phyloP scores from a whole-genome alignment of 352 stramenopile species.

The Saprolegnia diclina region DNA sequence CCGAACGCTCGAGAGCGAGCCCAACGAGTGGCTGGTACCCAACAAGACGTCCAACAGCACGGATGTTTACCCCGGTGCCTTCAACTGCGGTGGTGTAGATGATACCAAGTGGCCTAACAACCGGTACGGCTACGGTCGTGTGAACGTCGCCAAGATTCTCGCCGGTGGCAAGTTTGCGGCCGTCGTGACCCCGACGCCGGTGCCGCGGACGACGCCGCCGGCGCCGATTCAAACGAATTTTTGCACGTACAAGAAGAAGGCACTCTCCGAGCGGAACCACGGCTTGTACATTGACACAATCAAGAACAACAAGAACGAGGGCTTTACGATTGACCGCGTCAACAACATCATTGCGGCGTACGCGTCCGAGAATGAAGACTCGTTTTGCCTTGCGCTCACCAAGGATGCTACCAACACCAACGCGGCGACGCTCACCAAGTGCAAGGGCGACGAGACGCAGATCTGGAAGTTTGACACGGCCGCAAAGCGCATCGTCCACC shows the following conservation, averaged over 20 bases:
- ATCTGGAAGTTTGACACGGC: not conserved
- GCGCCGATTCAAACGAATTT: not conserved
- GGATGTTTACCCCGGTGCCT: not conserved
- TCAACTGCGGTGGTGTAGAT: constrained; percentile 35
- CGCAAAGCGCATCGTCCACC: not conserved
- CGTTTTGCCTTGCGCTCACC: not conserved
- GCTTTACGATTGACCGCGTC: not conserved
- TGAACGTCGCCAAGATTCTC: constrained; percentile 35
- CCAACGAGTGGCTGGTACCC: not conserved
- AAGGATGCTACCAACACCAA: constrained; percentile 2
- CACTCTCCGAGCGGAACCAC: not conserved
- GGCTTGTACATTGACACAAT: not conserved
- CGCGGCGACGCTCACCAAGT: not conserved
- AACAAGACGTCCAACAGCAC: not conserved
- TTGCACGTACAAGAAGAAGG: constrained; percentile 4
- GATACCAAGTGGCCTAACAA: constrained; percentile 50
- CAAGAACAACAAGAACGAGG: constrained; percentile 10
- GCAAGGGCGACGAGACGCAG: not conserved
- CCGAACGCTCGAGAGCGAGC: constrained; percentile 16
- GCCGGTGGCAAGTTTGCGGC: constrained; percentile 7
- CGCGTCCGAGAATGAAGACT: not conserved
- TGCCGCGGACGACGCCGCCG: not conserved
- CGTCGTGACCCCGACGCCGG: not conserved
- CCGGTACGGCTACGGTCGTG: constrained; percentile 45
- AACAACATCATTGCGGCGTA: not conserved